A percentile compares a stretch with the other conserved stretches of the same genome.
These are phyloP conservation scores for Marasmius tenuissimus DNA, from an alignment of 1,284 basidiomycete species.

Conservation along the genomic window DNA sequence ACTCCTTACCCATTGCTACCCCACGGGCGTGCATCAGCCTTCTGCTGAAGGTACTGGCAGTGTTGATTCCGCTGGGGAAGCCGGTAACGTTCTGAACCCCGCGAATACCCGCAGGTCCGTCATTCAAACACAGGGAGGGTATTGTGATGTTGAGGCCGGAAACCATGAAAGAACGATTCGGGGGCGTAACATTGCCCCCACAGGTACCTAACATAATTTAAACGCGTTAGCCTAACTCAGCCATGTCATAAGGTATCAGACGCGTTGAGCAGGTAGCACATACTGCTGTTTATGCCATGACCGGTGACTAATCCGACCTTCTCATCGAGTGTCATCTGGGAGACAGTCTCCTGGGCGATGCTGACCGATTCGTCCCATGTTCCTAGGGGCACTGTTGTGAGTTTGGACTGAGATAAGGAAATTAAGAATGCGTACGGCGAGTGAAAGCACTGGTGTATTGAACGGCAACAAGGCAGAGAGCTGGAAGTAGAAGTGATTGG, in stretches of 20 bases:
- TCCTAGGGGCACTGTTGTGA: conserved; percentile 22
- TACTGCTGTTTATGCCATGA: conserved; percentile 44
- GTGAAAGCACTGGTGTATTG: too few relatives aligned
- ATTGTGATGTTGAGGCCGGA: conserved; percentile 30
- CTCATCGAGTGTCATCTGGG: conserved; percentile 44
- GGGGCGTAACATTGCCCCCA: conserved; percentile 53
- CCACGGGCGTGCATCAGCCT: conserved; percentile 63
- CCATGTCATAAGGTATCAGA: too few relatives aligned
- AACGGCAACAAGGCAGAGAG: too few relatives aligned
- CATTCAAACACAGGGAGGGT: conserved; percentile 49
- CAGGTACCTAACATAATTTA: conserved; percentile 44
- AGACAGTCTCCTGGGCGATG: conserved; percentile 34
- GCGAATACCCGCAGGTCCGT: conserved; percentile 58
- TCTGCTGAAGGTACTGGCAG: conserved; percentile 51
- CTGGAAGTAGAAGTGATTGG: too few relatives aligned
- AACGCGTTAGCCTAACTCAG: not conserved
- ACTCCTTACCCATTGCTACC: conserved; percentile 71
- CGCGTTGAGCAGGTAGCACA: conserved; percentile 5
- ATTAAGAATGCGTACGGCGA: too few relatives aligned
- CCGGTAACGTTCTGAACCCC: conserved; percentile 50
- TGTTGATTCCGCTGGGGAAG: conserved; percentile 55
- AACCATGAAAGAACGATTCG: conserved; percentile 32
- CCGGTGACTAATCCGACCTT: conserved; percentile 52
- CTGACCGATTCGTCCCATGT: conserved; percentile 45
- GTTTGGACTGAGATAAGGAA: too few relatives aligned